Percentiles rank a stretch among this genome's conserved stretches.
Conservation (phyloP, 1,284 basidiomycete genomes). For the Lignosus rhinocerotis region DNA sequence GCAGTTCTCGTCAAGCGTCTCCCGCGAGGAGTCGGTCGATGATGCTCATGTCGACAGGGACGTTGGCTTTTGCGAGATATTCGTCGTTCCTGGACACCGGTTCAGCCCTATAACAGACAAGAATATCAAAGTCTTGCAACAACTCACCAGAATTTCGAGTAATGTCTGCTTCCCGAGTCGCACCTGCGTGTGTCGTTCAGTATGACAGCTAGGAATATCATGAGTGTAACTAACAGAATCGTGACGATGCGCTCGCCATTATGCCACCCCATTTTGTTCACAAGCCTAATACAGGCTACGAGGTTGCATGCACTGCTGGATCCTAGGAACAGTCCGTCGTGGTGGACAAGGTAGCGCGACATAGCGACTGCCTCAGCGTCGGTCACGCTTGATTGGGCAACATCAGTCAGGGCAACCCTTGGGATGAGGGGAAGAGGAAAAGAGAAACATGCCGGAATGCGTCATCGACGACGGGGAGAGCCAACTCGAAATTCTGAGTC, state of each 20-base stretch:
- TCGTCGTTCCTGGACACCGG: constrained; percentile 70
- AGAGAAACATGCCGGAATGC: constrained; percentile 70
- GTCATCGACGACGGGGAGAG: constrained; percentile 81
- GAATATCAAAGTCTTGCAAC: background rate
- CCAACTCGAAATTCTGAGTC: constrained; percentile 85
- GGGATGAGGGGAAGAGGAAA: too few relatives aligned
- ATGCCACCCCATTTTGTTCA: constrained; percentile 68
- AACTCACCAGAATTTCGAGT: constrained; percentile 60
- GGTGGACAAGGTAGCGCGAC: constrained; percentile 84
- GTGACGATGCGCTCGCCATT: constrained; percentile 77
- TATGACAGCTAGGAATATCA: too few relatives aligned
- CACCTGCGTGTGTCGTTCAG: constrained; percentile 52
- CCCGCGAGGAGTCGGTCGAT: constrained; percentile 51
- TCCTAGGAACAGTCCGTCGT: constrained; percentile 94
- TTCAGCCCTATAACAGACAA: background rate
- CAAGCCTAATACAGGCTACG: constrained; percentile 82
- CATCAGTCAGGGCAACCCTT: background rate
- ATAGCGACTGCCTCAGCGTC: constrained; percentile 91
- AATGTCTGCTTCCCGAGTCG: constrained; percentile 83
- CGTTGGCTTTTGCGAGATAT: constrained; percentile 64
- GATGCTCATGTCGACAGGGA: constrained; percentile 56
- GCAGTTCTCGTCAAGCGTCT: background rate
- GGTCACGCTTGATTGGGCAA: constrained; percentile 58
- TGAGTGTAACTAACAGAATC: constrained; percentile 59
- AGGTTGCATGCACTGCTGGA: constrained; percentile 97